Evolutionary conservation across 2,329 filamentous ascomycete species (phyloP).

Genomic region (Penicillium carneum): DNA sequence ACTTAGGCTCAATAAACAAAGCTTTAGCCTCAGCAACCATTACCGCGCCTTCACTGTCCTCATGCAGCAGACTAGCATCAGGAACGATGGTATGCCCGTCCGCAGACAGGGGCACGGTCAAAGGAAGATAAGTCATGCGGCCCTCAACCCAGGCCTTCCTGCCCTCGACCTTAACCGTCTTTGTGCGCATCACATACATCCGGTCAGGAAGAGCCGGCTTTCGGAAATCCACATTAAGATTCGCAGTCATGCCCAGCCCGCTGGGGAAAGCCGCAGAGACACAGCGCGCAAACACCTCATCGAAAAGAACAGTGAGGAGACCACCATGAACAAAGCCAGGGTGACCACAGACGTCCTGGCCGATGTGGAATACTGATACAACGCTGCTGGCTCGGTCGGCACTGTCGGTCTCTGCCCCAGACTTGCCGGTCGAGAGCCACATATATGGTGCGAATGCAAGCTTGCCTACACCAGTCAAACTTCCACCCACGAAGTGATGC

Average conservation of each 20-base stretch:
- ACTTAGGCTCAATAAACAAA: slow-evolving; percentile 50
- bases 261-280: slow-evolving; percentile 44
- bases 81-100: slow-evolving; percentile 16
- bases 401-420: slow-evolving; percentile 4
- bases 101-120: slow-evolving; percentile 18
- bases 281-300: slow-evolving; percentile 49
- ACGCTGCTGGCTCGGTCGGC: slow-evolving; percentile 26
- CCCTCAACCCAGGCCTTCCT: slow-evolving; percentile 51
- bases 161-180: slow-evolving; percentile 46
- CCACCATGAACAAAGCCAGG: slow-evolving; percentile 49
- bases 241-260: slow-evolving; percentile 48
- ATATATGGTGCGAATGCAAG: slow-evolving; percentile 77
- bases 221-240: slow-evolving; percentile 48
- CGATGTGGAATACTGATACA: slow-evolving; percentile 45
- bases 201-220: slow-evolving; percentile 44
- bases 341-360: slow-evolving; percentile 45
- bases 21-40: slow-evolving; percentile 48
- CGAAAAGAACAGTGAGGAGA: slow-evolving; percentile 44
- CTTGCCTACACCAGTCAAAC: slow-evolving; percentile 73
- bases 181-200: slow-evolving; percentile 44
- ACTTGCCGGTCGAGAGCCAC: slow-evolving; percentile 34
- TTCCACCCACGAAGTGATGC: slow-evolving; percentile 80
- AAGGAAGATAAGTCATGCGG: slow-evolving; percentile 36
- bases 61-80: slow-evolving; percentile 26
- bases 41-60: slow-evolving; percentile 35